A percentile compares a stretch with the other conserved stretches of the same genome.
Conservation (phyloP, 306 rosid genomes). For the Alnus rubra region DNA sequence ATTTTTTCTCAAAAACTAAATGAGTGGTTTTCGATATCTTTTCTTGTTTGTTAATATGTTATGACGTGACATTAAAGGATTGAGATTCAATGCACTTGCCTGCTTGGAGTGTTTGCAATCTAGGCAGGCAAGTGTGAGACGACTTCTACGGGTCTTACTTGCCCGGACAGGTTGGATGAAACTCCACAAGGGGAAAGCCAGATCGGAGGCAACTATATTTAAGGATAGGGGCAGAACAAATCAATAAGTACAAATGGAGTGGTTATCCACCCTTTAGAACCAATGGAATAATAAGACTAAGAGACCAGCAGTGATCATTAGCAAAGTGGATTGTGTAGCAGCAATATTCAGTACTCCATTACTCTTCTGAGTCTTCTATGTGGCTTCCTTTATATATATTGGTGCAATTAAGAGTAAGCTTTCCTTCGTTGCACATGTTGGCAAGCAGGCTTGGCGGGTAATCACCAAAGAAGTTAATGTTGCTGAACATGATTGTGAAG, state of each 20-base stretch:
- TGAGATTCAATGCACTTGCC: too few relatives aligned
- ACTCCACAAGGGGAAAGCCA: background rate
- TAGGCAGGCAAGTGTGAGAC: too few relatives aligned
- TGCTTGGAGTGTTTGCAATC: too few relatives aligned
- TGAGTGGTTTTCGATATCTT: too few relatives aligned
- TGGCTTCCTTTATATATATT: background rate
- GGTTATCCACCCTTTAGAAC: slow-evolving; percentile 22
- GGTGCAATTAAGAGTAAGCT: slow-evolving; percentile 64
- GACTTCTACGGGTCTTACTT: too few relatives aligned
- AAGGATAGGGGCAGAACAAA: background rate
- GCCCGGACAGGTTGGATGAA: too few relatives aligned
- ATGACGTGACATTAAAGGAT: too few relatives aligned
- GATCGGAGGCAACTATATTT: background rate
- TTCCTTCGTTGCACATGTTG: slow-evolving; percentile 61
- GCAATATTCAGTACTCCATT: slow-evolving; percentile 2
- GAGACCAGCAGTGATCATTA: slow-evolving; percentile 25
- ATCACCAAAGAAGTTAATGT: slow-evolving; percentile 78
- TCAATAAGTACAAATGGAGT: slow-evolving; percentile 18
- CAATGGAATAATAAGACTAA: slow-evolving; percentile 30
- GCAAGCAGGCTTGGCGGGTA: slow-evolving; percentile 91
- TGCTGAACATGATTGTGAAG: slow-evolving; percentile 74
- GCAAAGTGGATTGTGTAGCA: slow-evolving; percentile 27
- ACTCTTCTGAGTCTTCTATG: background rate
- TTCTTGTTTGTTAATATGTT: too few relatives aligned
- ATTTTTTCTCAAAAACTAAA: too few relatives aligned